A percentile compares a stretch with the other conserved stretches of the same genome.
These are phyloP conservation scores for Melocanna baccifera DNA, from an alignment of 176 grass and related monocot genomes.

Conservation along the genomic window DNA sequence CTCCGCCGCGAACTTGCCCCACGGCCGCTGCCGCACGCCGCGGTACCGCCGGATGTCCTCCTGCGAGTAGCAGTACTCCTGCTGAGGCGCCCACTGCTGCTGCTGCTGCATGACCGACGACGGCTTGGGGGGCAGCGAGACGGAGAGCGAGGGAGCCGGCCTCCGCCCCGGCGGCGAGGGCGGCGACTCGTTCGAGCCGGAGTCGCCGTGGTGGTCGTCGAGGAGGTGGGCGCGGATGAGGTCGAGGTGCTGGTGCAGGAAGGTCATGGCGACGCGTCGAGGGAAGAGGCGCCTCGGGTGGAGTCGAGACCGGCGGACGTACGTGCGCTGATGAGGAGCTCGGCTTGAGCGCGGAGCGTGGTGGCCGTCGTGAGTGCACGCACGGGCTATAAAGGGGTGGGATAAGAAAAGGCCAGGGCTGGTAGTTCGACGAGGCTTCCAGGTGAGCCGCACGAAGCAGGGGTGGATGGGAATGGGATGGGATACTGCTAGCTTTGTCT, in stretches of 20 bases:
- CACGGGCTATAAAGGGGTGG: neutral
- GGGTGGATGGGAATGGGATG: neutral
- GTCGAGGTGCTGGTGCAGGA: constrained; percentile 40
- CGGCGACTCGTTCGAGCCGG: neutral
- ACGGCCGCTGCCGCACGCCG: constrained; percentile 76
- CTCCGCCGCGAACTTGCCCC: constrained; percentile 94
- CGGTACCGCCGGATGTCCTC: constrained; percentile 55
- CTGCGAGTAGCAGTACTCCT: neutral
- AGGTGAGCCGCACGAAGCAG: neutral
- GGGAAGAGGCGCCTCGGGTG: neutral
- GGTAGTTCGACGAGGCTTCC: constrained; percentile 25
- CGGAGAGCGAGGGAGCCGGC: constrained; percentile 9
- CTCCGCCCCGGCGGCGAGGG: constrained; percentile 8
- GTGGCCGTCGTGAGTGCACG: neutral
- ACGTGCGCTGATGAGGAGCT: neutral
- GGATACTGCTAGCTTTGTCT: too few species aligned
- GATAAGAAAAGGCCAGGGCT: neutral
- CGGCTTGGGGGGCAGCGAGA: constrained; percentile 24
- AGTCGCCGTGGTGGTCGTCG: constrained; percentile 9
- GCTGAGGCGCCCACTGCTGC: neutral
- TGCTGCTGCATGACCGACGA: neutral
- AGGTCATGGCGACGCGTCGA: constrained; percentile 15
- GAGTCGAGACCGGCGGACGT: neutral
- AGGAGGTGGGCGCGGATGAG: constrained; percentile 54
- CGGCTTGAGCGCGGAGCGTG: neutral